Conservation (phyloP, 1,284 basidiomycete genomes). For the Erythrobasidium hasegawianum region DNA sequence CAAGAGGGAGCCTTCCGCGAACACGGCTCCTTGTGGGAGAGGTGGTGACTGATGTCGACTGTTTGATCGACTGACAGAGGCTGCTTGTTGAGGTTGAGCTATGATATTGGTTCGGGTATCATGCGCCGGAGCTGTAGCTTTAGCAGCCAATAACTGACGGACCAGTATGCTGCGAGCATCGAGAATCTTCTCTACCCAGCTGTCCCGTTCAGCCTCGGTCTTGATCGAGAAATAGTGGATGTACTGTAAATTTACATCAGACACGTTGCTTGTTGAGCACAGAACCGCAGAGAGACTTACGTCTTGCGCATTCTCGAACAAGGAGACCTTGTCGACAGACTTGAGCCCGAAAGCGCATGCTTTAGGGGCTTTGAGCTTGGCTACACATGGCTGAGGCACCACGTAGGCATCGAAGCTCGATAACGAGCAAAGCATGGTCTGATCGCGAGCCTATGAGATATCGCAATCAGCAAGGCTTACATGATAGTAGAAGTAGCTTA, state of each 20-base stretch:
- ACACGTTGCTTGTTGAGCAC: constrained; percentile 32
- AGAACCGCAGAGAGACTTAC: constrained; percentile 15
- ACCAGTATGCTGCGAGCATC: constrained; percentile 37
- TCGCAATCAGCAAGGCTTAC: background rate
- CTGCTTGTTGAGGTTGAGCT: constrained; percentile 4
- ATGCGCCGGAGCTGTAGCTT: background rate
- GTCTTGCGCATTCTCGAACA: constrained; percentile 67
- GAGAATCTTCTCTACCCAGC: constrained; percentile 39
- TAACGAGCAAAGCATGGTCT: constrained; percentile 69
- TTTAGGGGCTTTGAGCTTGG: constrained; percentile 61
- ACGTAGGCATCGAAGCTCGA: constrained; percentile 80
- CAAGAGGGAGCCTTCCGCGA: constrained; percentile 13
- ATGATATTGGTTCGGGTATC: constrained; percentile 36
- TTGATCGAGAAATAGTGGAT: constrained; percentile 72
- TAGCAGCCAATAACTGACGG: constrained; percentile 23
- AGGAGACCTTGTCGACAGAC: constrained; percentile 73
- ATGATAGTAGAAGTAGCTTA: constrained; percentile 52
- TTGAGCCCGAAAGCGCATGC: constrained; percentile 77
- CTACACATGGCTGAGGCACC: constrained; percentile 60
- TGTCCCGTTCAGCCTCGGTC: constrained; percentile 58
- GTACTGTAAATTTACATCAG: constrained; percentile 58
- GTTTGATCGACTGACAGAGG: background rate
- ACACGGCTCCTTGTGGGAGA: constrained; percentile 24
- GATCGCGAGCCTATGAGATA: constrained; percentile 67
- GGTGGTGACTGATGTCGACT: constrained; percentile 13